A percentile compares a stretch with the other conserved stretches of the same genome.
Evolutionary conservation across 768 basidiomycete genomes (phyloP).

Genomic region (Lactarius sp.): DNA sequence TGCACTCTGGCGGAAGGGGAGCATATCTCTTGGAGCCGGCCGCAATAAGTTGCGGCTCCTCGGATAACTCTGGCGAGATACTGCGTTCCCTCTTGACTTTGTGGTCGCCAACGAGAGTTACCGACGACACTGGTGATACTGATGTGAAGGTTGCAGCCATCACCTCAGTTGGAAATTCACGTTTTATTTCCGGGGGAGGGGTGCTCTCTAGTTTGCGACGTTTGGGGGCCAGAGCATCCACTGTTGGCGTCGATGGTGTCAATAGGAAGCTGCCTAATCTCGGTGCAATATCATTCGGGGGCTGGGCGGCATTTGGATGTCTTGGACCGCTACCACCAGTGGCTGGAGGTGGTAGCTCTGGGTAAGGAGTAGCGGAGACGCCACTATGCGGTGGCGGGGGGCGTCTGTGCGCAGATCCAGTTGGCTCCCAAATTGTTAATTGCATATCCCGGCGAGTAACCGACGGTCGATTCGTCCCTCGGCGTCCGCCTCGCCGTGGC

Average conservation of each 20-base stretch:
- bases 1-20: slow-evolving; percentile 20
- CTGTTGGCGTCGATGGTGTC: neutral
- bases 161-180: neutral
- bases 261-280: neutral
- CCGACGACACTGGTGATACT: slow-evolving; percentile 4
- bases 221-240: neutral
- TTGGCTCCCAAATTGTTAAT: neutral
- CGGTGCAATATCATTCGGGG: neutral
- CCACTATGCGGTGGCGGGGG: neutral
- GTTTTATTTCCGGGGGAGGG: neutral
- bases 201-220: neutral
- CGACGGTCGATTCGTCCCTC: neutral
- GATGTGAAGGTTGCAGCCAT: neutral
- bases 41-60: slow-evolving; percentile 3
- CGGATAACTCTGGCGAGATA: slow-evolving; percentile 14
- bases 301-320: neutral
- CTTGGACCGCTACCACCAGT: neutral
- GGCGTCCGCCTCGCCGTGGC: neutral
- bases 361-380: neutral
- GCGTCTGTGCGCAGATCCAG: neutral
- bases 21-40: slow-evolving; percentile 21
- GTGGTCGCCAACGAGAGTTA: slow-evolving; percentile 12
- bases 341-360: neutral
- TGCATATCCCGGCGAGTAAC: neutral
- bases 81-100: slow-evolving; percentile 21